Base-by-base conservation (phyloP, 202 grass and related monocot species). In the Eragrostis tef region DNA sequence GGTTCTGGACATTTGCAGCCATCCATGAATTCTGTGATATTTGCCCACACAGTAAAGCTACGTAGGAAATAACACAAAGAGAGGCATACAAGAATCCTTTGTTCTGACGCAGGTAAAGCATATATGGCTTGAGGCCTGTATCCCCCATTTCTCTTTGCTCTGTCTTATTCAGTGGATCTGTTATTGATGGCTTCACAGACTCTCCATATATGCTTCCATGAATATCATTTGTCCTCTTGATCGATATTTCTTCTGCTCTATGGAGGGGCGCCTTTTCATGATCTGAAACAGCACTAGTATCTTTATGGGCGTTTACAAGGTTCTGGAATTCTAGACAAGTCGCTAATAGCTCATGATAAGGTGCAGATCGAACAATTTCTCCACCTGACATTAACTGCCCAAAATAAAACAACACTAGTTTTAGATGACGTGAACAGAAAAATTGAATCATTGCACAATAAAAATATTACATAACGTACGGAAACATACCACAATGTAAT, bases 1-100 rank as follows among this genome's bases (percentile, higher is more conserved):
- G 73, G 75, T 91, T 91, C 67, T 98, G 50, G 73, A 98, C 82
- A 74, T 94, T 94, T 22, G 90, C 87, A 85, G 92, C 92, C 90
- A 98, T 93, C 92, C 95, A 94, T 74, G 90, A 90, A 74, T 94
- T 98, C 74, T 94, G 95, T 61, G 90, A 94, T 87, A 98, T 90
- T 90, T 94, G 90, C 6, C 82, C 95, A 73, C 64, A 26, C 72
- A 93, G 4, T 71, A 98, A 93, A 65, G 90, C 52, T 49, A 88
- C 50, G 70, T 91, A 92, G 72, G 71, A 87, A 71, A 94, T 74
- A 81, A 64, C 59, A 60, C 48, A 16, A 26, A 98, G 6, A 52
- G 73, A 94, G 72, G 51, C 75, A 78, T 91, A 91, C 19, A 93
- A 44, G 56, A 89, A 93, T 50, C 92, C 95, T 82, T 94, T 98